Evolutionary conservation across 352 stramenopile genomes (phyloP).

Genomic region (Peronospora tabacina): DNA sequence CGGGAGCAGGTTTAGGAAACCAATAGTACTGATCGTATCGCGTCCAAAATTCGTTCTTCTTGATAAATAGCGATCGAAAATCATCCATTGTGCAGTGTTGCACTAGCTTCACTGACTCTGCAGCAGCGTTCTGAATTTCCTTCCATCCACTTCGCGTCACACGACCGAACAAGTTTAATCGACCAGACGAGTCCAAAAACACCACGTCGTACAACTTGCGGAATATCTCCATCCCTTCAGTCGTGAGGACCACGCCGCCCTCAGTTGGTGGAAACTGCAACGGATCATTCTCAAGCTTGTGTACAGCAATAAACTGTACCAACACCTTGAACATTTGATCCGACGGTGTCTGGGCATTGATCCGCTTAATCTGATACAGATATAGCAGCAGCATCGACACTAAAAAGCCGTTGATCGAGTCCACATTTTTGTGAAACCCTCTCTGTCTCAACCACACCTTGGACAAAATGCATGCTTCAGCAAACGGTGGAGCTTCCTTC

Average conservation of each 20-base stretch:
- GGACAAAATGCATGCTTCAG: conserved; percentile 65
- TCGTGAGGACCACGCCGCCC: conserved; percentile 51
- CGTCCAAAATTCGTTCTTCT: conserved; percentile 75
- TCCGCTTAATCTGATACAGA: conserved; percentile 62
- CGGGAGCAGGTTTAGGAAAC: conserved; percentile 44
- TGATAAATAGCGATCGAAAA: conserved; percentile 78
- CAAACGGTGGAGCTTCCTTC: conserved; percentile 62
- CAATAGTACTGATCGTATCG: conserved; percentile 84
- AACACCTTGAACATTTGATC: conserved; percentile 84
- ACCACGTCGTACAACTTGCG: conserved; percentile 61
- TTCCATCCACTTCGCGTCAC: conserved; percentile 56
- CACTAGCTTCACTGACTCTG: conserved; percentile 51
- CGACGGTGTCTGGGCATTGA: conserved; percentile 59
- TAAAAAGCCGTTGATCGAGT: conserved; percentile 83
- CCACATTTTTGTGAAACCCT: conserved; percentile 57
- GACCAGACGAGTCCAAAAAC: conserved; percentile 66
- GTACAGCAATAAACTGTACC: conserved; percentile 67
- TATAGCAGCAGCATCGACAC: conserved; percentile 82
- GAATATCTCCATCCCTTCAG: conserved; percentile 61
- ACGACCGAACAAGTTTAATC: conserved; percentile 68
- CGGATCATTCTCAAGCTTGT: conserved; percentile 57
- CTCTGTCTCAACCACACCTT: conserved; percentile 88
- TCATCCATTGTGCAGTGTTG: conserved; percentile 61
- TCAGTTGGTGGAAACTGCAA: conserved; percentile 56
- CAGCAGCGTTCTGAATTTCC: conserved; percentile 57